A percentile compares a stretch with the other conserved stretches of the same genome.
Conservation (phyloP, 257 asterid species). For the Catharanthus roseus region DNA sequence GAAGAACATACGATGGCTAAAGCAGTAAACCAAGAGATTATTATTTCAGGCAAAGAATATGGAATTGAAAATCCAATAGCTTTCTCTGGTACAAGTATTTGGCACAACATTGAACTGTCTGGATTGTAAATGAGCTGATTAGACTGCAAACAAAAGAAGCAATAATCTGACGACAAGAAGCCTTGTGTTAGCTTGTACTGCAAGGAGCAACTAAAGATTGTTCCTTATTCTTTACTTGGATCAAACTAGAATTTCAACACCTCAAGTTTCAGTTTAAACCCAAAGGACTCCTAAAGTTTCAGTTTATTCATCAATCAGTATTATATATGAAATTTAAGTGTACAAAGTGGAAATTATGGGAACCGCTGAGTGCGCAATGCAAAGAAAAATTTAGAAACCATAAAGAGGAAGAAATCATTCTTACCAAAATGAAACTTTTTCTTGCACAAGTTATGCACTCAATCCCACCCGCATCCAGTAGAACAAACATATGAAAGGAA, state of each 20-base stretch:
- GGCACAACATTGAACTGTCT: neutral
- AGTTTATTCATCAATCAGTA: neutral
- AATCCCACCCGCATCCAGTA: constrained; percentile 98
- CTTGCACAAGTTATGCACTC: constrained; percentile 91
- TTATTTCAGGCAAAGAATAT: too few species aligned
- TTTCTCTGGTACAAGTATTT: too few species aligned
- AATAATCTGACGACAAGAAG: neutral
- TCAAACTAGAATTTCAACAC: too few species aligned
- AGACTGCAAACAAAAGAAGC: neutral
- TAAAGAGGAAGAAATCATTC: constrained; percentile 12
- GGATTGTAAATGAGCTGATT: neutral
- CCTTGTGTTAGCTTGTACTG: neutral
- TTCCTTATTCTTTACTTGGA: neutral
- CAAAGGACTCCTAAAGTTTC: neutral
- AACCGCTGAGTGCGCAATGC: neutral
- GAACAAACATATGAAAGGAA: constrained; percentile 95
- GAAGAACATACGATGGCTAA: neutral
- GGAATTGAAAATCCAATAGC: too few species aligned
- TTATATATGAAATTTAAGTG: neutral
- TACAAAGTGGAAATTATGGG: neutral
- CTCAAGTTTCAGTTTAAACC: neutral
- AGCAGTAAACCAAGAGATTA: neutral
- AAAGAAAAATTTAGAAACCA: constrained; percentile 1
- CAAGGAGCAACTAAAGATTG: neutral
- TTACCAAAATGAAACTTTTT: constrained; percentile 87